A percentile compares a stretch with the other conserved stretches of the same genome.
Evolutionary conservation across 768 basidiomycete genomes (phyloP).

Genomic region (Zangia roseola): DNA sequence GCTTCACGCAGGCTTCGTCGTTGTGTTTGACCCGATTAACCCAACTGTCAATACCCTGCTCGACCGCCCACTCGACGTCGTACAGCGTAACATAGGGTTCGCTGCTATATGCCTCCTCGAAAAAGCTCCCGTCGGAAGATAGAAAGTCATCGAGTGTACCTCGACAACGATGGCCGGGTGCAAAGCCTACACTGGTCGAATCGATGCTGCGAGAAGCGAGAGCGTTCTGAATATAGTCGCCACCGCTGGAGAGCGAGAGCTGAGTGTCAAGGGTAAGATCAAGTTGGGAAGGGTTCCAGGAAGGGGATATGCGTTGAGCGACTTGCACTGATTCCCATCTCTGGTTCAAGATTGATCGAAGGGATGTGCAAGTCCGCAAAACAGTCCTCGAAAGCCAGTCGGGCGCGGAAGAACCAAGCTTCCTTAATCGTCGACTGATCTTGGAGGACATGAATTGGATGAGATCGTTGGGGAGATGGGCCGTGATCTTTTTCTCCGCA

Average conservation of each 20-base stretch:
- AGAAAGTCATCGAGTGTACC: constrained; percentile 20
- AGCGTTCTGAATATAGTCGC: constrained; percentile 25
- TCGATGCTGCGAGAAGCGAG: not conserved
- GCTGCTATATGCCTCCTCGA: constrained; percentile 4
- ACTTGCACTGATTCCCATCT: constrained; percentile 36
- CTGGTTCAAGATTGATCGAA: constrained; percentile 22
- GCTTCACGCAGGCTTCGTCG: constrained; percentile 21
- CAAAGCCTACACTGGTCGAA: constrained; percentile 6
- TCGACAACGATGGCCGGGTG: constrained; percentile 3
- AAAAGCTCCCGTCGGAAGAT: constrained; percentile 10
- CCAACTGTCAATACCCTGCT: constrained; percentile 34
- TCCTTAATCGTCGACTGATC: constrained; percentile 23
- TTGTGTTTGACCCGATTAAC: constrained; percentile 18
- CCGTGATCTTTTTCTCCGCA: constrained; percentile 19
- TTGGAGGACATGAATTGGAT: constrained; percentile 31
- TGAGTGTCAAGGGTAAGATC: constrained; percentile 30
- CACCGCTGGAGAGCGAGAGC: constrained; percentile 33
- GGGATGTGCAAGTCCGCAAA: constrained; percentile 29
- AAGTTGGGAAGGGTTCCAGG: constrained; percentile 31
- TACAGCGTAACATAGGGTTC: constrained; percentile 25
- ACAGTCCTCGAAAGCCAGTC: constrained; percentile 38
- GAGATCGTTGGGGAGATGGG: constrained; percentile 22
- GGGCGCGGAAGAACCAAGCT: constrained; percentile 24
- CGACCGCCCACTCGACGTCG: constrained; percentile 39
- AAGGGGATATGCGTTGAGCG: constrained; percentile 20